Evolutionary conservation across 306 rosid species (phyloP), one percentile per base, ranked within the genome.

Genomic region (Citrullus colocynthis): DNA sequence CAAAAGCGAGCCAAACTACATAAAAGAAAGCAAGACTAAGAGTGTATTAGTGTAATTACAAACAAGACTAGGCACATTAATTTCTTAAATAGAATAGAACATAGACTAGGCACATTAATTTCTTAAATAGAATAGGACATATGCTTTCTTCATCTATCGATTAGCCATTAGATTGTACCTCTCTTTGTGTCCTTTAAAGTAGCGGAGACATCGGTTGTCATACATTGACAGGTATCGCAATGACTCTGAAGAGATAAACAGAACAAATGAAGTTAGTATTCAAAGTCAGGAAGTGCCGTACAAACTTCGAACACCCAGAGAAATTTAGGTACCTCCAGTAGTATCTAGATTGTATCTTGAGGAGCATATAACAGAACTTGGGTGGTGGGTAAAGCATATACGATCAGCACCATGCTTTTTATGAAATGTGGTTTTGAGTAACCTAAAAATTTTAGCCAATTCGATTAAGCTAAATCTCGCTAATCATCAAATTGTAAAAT

Each of bases 141-240:
- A 24, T 10, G 36, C 14, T 64, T 64, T 64, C 55, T 69, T 69
- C 51, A 21, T 42, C 18, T 39, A 21, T 3, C 76, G 42, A 58
- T 66, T 51, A 20, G 20, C 64, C 67, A 24, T 13, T 48, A 15
- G 64, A 74, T 84, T 70, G 80, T 78, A 91, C 98, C 98, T 95
- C 77, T 90, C 96, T 85, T 88, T 92, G 82, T 95, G 98, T 61
- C 97, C 98, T 84, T 92, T 95, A 88, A 95, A 95, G 85, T 95
- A 92, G 55, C 98, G 91, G 76, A 95, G 88, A 85, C 91, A 88
- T 21, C 96, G 88, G 69, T 95, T 95, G 84, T 95, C 97, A 66
- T 95, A 92, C 93, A 95, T 90, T 45, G 98, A 95, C 67, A 95
- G 88, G 83, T 95, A 95, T 81, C 97, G 86, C 78, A 95, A 80